Conservation (phyloP, 2,329 filamentous ascomycete species). For the Sarocladiaceae sp. region DNA sequence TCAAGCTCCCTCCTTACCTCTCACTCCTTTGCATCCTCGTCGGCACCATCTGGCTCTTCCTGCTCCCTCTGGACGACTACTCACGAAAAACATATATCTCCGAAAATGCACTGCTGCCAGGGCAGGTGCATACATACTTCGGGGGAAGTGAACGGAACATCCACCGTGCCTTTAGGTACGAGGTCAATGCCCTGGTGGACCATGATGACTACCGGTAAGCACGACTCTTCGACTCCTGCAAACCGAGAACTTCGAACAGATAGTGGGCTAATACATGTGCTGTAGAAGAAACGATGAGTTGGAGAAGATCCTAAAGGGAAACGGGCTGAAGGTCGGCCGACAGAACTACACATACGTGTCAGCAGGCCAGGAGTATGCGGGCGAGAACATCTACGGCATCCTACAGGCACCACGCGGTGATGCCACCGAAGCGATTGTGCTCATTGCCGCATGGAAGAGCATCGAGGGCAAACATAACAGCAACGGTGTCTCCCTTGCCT, state of each 20-base stretch:
- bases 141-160: constrained; percentile 93
- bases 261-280: background rate
- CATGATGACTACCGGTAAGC: constrained; percentile 48
- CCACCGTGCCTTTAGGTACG: constrained; percentile 82
- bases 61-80: constrained; percentile 85
- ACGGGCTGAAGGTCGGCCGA: constrained; percentile 79
- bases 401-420: constrained; percentile 90
- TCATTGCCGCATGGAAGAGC: constrained; percentile 85
- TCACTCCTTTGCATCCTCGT: constrained; percentile 79
- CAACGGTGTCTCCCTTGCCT: constrained; percentile 77
- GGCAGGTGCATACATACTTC: constrained; percentile 97
- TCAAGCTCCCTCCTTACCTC: constrained; percentile 80
- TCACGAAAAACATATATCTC: constrained; percentile 92
- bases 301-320: constrained; percentile 65
- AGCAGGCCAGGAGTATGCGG: constrained; percentile 64
- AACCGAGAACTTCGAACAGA: background rate
- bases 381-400: constrained; percentile 90
- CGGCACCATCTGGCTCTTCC: constrained; percentile 81
- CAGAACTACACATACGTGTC: constrained; percentile 85
- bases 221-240: background rate
- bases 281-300: constrained; percentile 61
- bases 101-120: constrained; percentile 90
- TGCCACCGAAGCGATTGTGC: constrained; percentile 92
- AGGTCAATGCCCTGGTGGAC: constrained; percentile 60
- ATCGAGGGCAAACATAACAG: constrained; percentile 72